Evolutionary conservation across 768 basidiomycete genomes (phyloP), one percentile per base, ranked within the genome.

Genomic region (Lactarius hengduanensis): DNA sequence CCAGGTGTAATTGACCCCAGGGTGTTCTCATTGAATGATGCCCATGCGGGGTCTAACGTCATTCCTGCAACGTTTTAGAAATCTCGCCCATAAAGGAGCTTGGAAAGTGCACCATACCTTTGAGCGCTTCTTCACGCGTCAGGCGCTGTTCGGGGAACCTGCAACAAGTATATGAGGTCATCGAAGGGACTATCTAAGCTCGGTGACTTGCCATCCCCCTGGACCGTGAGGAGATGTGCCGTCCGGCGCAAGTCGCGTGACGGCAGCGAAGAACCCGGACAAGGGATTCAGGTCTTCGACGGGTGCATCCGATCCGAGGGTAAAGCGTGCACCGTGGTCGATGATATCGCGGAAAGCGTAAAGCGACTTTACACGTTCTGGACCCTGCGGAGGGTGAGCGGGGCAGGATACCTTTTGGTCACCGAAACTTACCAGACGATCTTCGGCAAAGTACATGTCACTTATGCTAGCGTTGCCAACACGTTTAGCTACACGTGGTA

Each of bases 381-480:
- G 84, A 7, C 95, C 94, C 91, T 89, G 70, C 41, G 62, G 57
- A 58, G 28, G 53, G 41, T 64, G 66, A 68, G 60, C 34, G 60
- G 45, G 20, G 30, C 63, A 50, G 59, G 57, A 9, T 64, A 50
- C 26, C 20, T n/a, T 26, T 50, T 13, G 32, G 38, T 45, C n/a
- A 18, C 50, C 22, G 26, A 34, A 32, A 65, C 84, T 71, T 70
- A 92, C 92, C 71, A 96, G 75, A 61, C 93, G 87, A 28, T 86
- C 84, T 76, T 95, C 84, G 8, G 91, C 94, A 74, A 90, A 96
- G 83, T 87, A 89, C 94, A 96, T 96, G 72, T 93, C 92, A 69
- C 88, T 90, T 68, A 83, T 88, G 61, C 89, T 90, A 71, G 64
- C 4, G 6, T 71, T 60, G 56, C 28, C n/a, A 54, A 64, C 59